Evolutionary conservation across 257 asterid genomes (phyloP), one percentile per base, ranked within the genome.

Genomic region (Capsicum baccatum): DNA sequence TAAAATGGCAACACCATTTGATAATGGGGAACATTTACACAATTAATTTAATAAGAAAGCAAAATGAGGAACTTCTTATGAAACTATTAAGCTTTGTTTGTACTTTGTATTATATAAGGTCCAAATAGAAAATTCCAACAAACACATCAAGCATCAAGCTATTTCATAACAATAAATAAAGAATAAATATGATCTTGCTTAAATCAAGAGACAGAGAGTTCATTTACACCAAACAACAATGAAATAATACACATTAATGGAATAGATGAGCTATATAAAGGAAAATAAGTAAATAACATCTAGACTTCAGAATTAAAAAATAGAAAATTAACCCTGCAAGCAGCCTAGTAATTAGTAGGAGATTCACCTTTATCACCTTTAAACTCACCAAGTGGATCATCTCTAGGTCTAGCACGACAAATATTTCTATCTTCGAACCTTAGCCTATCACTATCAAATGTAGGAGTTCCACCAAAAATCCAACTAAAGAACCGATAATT

Each of bases 331-430:
- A 95, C 99, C 97, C 96, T 91, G 89, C 94, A 95, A 83, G 92
- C 90, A 79, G 99, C 98, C 86, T 93, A 95, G 88, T 86, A 95
- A 84, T 95, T 98, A 80, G 99, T 98, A 6, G 99, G 98, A 50
- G 99, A 98, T 79, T 97, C 98, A 79, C 97, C 91, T 84, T 94
- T 95, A 59, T 95, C 99, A 71, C 93, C 97, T 11, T 93, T 97
- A 80, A 89, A 92, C 52, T 95, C 98, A 48, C 97, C 99, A 0
- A 97, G 90, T 35, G 98, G 97, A 1, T 94, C 98, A 0, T 94
- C 97, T 89, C 97, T 86, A 55, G 97, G 97, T 13, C 98, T 98
- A 80, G 93, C 92, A 79, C 99, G 97, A 89, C 94, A 95, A 2
- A 98, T 98, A 74, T 95, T 98, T 37, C 99, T 90, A 33, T 95